These are phyloP conservation scores for Sordaria brevicollis DNA, from an alignment of 495 filamentous ascomycete genomes.

Conservation along the genomic window DNA sequence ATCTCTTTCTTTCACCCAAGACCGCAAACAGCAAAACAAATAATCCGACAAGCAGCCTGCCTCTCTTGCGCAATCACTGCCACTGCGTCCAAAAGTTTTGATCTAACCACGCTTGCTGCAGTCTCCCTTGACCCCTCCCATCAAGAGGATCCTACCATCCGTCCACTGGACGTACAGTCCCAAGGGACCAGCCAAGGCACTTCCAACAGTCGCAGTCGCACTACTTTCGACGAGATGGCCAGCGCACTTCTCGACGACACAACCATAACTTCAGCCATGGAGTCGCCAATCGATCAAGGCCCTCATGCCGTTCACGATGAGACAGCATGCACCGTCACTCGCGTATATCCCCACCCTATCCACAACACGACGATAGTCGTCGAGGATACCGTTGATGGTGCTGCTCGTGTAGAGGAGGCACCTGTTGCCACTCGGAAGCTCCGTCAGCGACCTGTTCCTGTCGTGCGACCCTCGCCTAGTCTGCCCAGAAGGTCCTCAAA, in stretches of 20 bases:
- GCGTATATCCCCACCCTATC: not conserved
- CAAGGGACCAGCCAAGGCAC: not conserved
- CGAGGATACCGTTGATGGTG: not conserved
- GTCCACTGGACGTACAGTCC: not conserved
- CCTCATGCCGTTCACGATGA: not conserved
- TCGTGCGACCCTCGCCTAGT: not conserved
- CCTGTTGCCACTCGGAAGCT: not conserved
- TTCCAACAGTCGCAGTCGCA: slow-evolving; percentile 4
- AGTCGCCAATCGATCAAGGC: not conserved
- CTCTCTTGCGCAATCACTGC: not conserved
- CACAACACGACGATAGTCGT: not conserved
- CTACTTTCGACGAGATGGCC: slow-evolving; percentile 24
- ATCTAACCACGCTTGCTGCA: not conserved
- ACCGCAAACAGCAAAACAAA: not conserved
- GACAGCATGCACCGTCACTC: not conserved
- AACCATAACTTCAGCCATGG: not conserved
- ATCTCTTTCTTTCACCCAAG: not conserved
- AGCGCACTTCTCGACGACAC: slow-evolving; percentile 21
- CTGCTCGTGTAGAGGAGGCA: not conserved
- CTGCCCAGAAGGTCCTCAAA: not conserved
- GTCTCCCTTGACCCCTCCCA: not conserved
- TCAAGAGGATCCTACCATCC: not conserved
- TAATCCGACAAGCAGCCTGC: not conserved
- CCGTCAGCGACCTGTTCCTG: not conserved
- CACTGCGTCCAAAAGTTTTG: not conserved